phyloP scores from a whole-genome alignment of 2,329 filamentous ascomycete genomes.

The Aspergillus sp. region DNA sequence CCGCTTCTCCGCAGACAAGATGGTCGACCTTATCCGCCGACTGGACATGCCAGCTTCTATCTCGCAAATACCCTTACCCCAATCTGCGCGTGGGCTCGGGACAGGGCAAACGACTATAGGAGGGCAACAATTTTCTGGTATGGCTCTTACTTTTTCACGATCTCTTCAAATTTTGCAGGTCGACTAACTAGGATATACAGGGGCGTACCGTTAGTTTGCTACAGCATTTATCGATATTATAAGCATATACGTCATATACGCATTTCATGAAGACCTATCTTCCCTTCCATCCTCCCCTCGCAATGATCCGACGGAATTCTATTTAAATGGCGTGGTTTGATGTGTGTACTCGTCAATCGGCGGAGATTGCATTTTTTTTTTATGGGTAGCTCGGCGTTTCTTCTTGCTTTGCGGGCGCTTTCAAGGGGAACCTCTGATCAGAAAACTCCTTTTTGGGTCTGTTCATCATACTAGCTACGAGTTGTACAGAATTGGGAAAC shows the following conservation, averaged over 20 bases:
- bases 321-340: slow-evolving; percentile 11
- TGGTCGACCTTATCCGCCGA: slow-evolving; percentile 72
- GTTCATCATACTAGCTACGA: slow-evolving; percentile 1
- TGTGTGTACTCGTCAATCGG: slow-evolving; percentile 14
- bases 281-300: slow-evolving; percentile 4
- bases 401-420: slow-evolving; percentile 5
- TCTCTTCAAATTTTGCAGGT: background rate
- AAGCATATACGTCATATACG: background rate
- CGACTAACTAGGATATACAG: slow-evolving; percentile 9
- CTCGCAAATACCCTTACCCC: slow-evolving; percentile 39
- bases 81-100: slow-evolving; percentile 31
- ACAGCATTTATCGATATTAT: background rate
- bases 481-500: slow-evolving; percentile 9
- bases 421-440: background rate
- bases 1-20: slow-evolving; percentile 66
- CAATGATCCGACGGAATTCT: background rate
- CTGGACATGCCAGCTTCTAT: slow-evolving; percentile 62
- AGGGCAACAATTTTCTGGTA: slow-evolving; percentile 36
- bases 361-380: slow-evolving; percentile 16
- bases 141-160: slow-evolving; percentile 5
- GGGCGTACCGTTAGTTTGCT: slow-evolving; percentile 17
- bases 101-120: slow-evolving; percentile 21
- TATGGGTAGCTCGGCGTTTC: slow-evolving; percentile 22
- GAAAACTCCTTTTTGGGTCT: background rate
- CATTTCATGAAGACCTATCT: background rate